A percentile compares a stretch with the other conserved stretches of the same genome.
phyloP scores from a whole-genome alignment of 192 early-diverging fungal genomes.

The Oehlia diaphana region DNA sequence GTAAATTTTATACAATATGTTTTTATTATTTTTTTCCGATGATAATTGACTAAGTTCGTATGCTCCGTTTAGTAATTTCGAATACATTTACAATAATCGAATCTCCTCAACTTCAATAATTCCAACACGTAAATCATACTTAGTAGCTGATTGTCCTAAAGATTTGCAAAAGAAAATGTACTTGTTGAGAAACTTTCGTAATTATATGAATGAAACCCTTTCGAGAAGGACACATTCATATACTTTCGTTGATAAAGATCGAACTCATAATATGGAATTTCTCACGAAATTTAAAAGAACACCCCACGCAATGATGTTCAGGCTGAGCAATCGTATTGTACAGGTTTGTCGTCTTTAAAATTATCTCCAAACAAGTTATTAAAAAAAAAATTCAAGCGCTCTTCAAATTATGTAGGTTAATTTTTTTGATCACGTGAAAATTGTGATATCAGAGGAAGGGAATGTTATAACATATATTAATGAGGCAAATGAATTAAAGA shows the following conservation, averaged over 20 bases:
- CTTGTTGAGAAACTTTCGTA: slow-evolving; percentile 56
- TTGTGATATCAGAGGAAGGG: slow-evolving; percentile 60
- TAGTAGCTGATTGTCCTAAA: slow-evolving; percentile 44
- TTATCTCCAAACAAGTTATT: not conserved
- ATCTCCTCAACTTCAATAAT: not conserved
- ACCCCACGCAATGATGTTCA: slow-evolving; percentile 63
- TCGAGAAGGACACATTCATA: slow-evolving; percentile 30
- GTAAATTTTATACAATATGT: slow-evolving; percentile 38
- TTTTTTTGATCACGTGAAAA: slow-evolving; percentile 74
- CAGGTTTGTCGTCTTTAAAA: slow-evolving; percentile 49
- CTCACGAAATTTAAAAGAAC: slow-evolving; percentile 70
- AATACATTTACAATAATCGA: slow-evolving; percentile 38
- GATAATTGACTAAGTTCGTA: not conserved
- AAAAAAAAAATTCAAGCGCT: not conserved
- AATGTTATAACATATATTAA: slow-evolving; percentile 62
- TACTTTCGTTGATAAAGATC: not conserved
- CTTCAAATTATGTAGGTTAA: slow-evolving; percentile 53
- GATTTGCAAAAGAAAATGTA: slow-evolving; percentile 62
- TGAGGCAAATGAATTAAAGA: slow-evolving; percentile 7
- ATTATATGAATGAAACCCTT: slow-evolving; percentile 64
- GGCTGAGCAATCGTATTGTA: slow-evolving; percentile 64
- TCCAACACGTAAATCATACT: slow-evolving; percentile 29
- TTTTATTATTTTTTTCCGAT: not conserved
- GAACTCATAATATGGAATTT: slow-evolving; percentile 43
- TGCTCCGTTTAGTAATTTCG: slow-evolving; percentile 1